Base-by-base conservation (phyloP, 805 yeast species). In the Kregervanrija delftensis region DNA sequence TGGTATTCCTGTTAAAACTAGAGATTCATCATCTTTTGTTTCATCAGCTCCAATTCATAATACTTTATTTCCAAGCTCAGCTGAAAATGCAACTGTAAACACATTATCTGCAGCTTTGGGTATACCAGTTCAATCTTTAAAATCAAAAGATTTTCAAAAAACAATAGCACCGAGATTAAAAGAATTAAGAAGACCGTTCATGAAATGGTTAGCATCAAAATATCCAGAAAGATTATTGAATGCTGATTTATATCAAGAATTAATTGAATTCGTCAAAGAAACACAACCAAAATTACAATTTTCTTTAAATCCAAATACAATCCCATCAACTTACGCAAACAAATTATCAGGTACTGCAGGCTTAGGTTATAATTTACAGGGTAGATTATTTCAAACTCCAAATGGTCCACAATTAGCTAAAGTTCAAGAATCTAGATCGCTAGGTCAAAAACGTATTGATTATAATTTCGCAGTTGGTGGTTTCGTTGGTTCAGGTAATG, bases 361-460 rank as follows among this genome's bases (percentile, higher is more conserved):
- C 6, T 71, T 86, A 48, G 74, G 86, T 1, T 87, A 86, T 55
- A 70, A 69, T 35, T 73, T 83, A 49, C 74, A 72, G 46, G 95
- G 95, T 6, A 74, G 87, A 59, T 65, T 87, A 34, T 59, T 68
- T 46, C 83, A 79, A 59, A 70, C 84, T 4, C 93, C 95, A 16
- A 77, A 81, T 55, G 95, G 96, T 41, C 64, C 79, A 17, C 66
- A 73, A 39, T 63, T 71, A 45, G 62, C 65, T 11, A 66, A 66
- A 43, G 69, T 82, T 36, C 78, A 77, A 14, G 86, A 89, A 12
- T 95, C 91, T 47, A 78, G 96, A 69, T 65, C 77, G 39, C 66
- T 76, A 38, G 68, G 68, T 44, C 63, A 71, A 36, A 64, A 68
- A 49, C 69, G 61, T n/a, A 58, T 60, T 33, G 63, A 64, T 40